A percentile compares a stretch with the other conserved stretches of the same genome.
Conservation (phyloP, 2,329 filamentous ascomycete species). For the Fusarium equiseti region DNA sequence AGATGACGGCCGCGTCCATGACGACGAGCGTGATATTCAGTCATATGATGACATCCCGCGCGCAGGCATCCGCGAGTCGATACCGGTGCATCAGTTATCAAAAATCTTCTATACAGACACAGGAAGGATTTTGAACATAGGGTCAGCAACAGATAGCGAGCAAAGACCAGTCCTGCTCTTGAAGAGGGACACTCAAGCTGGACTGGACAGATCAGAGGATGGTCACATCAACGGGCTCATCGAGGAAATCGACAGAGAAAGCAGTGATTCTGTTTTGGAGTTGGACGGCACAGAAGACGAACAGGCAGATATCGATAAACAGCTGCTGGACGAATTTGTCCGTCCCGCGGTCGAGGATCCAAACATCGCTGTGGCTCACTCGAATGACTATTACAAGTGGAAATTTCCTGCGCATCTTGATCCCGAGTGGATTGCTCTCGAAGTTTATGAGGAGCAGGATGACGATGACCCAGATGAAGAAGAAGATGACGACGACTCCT, state of each 20-base stretch:
- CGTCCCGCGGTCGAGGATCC: not conserved
- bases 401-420: conserved; percentile 79
- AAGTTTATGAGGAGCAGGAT: conserved; percentile 75
- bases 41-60: conserved; percentile 57
- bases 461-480: conserved; percentile 49
- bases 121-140: conserved; percentile 87
- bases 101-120: conserved; percentile 96
- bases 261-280: conserved; percentile 23
- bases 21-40: conserved; percentile 51
- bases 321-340: conserved; percentile 52
- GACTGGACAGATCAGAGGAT: not conserved
- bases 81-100: conserved; percentile 73
- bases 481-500: conserved; percentile 61
- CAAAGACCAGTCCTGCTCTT: conserved; percentile 53
- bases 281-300: conserved; percentile 45
- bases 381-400: conserved; percentile 18
- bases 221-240: conserved; percentile 22
- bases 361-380: conserved; percentile 4
- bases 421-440: conserved; percentile 90
- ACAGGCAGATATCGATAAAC: conserved; percentile 61
- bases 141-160: conserved; percentile 62
- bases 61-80: conserved; percentile 64
- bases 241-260: conserved; percentile 59
- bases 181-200: conserved; percentile 47
- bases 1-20: conserved; percentile 67